Conservation (phyloP, 495 filamentous ascomycete genomes). For the Lentithecium fluviatile region DNA sequence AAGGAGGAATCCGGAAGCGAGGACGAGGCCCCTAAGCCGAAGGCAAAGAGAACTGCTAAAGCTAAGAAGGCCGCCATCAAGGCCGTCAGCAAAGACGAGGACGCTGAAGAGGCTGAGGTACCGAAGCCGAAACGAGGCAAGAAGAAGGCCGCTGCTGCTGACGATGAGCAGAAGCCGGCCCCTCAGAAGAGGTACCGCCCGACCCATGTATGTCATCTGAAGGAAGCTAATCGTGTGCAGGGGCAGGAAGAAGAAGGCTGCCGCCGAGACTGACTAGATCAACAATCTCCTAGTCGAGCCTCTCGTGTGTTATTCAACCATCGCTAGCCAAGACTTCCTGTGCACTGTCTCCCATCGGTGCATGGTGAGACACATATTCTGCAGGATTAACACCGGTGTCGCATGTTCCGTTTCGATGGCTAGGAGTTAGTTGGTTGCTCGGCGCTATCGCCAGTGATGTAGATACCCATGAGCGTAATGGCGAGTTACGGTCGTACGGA, state of each 20-base stretch:
- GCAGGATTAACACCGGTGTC: too few relatives aligned
- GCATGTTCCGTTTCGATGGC: not conserved
- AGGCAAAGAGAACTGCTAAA: conserved; percentile 31
- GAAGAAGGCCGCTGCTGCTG: conserved; percentile 19
- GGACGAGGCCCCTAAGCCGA: conserved; percentile 19
- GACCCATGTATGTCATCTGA: not conserved
- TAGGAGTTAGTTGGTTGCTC: not conserved
- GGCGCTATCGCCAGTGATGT: conserved; percentile 10
- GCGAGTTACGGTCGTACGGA: too few relatives aligned
- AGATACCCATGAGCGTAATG: conserved; percentile 19
- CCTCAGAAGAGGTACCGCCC: conserved; percentile 29
- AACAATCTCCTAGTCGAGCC: too few relatives aligned
- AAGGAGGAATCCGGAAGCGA: conserved; percentile 37
- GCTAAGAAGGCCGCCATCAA: conserved; percentile 21
- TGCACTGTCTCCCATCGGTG: too few relatives aligned
- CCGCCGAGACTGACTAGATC: conserved; percentile 24
- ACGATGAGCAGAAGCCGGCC: conserved; percentile 16
- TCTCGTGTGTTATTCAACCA: too few relatives aligned
- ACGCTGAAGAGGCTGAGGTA: conserved; percentile 13
- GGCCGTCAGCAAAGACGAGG: not conserved
- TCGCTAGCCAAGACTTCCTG: too few relatives aligned
- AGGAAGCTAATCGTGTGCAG: conserved; percentile 17
- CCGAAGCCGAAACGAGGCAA: conserved; percentile 21
- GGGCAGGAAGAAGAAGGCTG: conserved; percentile 36
- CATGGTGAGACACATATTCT: too few relatives aligned